phyloP scores from a whole-genome alignment of 2,329 filamentous ascomycete species.

The Penicillium sp. region DNA sequence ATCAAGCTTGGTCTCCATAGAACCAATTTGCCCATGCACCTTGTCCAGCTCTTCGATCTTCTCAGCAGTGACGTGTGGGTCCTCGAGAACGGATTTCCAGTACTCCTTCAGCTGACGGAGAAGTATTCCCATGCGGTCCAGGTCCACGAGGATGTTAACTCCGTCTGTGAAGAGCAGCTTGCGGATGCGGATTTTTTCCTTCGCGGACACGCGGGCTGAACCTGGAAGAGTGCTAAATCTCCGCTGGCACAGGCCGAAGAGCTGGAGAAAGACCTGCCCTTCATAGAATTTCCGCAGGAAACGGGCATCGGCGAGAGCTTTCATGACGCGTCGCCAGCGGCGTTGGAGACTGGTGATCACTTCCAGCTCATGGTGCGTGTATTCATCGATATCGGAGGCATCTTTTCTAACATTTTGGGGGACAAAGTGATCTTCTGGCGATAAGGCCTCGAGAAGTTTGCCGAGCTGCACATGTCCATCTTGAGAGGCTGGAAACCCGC shows the following conservation, averaged over 20 bases:
- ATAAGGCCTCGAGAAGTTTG: background rate
- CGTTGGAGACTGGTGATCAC: constrained; percentile 9
- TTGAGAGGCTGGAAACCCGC: background rate
- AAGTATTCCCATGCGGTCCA: background rate
- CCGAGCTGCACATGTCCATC: constrained; percentile 1
- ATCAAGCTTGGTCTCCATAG: constrained; percentile 2
- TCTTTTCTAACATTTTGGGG: background rate
- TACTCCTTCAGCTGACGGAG: constrained; percentile 2
- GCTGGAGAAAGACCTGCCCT: background rate
- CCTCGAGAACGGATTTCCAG: constrained; percentile 4
- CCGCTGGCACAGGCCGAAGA: constrained; percentile 1
- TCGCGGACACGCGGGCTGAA: background rate
- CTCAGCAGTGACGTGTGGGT: background rate
- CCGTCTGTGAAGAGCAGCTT: constrained; percentile 13
- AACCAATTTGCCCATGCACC: constrained; percentile 1
- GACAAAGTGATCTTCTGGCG: background rate
- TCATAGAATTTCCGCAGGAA: background rate
- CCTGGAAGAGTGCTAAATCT: background rate
- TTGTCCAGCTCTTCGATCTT: constrained; percentile 9
- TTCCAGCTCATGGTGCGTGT: constrained; percentile 2
- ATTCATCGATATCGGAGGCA: constrained; percentile 1
- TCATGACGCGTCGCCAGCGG: constrained; percentile 10
- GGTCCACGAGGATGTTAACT: constrained; percentile 2
- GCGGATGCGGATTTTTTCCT: constrained; percentile 7
- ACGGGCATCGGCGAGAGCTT: constrained; percentile 1